Conservation (phyloP, 2,329 filamentous ascomycete species). For the Phaeosphaeria sp. region DNA sequence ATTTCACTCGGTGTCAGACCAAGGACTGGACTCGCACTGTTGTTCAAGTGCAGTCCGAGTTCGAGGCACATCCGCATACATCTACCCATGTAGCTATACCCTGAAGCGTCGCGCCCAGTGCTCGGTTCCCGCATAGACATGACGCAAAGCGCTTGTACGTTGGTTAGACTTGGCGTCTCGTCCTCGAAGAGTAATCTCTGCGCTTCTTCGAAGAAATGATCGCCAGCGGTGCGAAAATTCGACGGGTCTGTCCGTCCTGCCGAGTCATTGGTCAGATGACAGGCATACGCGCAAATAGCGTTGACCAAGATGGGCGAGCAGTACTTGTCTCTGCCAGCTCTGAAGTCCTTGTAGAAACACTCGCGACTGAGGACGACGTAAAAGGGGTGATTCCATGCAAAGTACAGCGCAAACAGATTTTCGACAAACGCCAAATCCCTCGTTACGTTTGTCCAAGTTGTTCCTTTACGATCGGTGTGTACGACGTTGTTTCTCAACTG, state of each 20-base stretch:
- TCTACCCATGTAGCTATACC: slow-evolving; percentile 75
- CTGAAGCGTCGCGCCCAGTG: slow-evolving; percentile 74
- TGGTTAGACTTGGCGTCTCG: slow-evolving; percentile 70
- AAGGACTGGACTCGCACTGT: slow-evolving; percentile 39
- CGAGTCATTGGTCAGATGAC: slow-evolving; percentile 71
- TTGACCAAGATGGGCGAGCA: slow-evolving; percentile 74
- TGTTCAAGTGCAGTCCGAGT: slow-evolving; percentile 68
- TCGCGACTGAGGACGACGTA: slow-evolving; percentile 76
- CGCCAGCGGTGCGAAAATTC: slow-evolving; percentile 70
- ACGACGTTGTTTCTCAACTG: slow-evolving; percentile 17
- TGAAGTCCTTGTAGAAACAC: slow-evolving; percentile 72
- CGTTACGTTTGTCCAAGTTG: slow-evolving; percentile 68
- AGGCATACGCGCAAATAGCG: slow-evolving; percentile 69
- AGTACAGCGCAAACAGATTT: slow-evolving; percentile 71
- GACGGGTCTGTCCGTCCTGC: slow-evolving; percentile 68
- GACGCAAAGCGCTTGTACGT: slow-evolving; percentile 76
- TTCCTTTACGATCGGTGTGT: slow-evolving; percentile 22
- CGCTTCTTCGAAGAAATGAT: slow-evolving; percentile 77
- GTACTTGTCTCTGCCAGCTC: slow-evolving; percentile 66
- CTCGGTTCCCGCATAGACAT: slow-evolving; percentile 79
- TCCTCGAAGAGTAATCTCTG: slow-evolving; percentile 64
- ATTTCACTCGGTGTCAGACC: slow-evolving; percentile 51
- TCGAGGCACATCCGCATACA: slow-evolving; percentile 76
- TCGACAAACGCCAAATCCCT: slow-evolving; percentile 65
- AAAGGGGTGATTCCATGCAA: slow-evolving; percentile 75